Evolutionary conservation across 306 rosid genomes (phyloP), one percentile per base, ranked within the genome.

Genomic region (Fragaria nilgerrensis): DNA sequence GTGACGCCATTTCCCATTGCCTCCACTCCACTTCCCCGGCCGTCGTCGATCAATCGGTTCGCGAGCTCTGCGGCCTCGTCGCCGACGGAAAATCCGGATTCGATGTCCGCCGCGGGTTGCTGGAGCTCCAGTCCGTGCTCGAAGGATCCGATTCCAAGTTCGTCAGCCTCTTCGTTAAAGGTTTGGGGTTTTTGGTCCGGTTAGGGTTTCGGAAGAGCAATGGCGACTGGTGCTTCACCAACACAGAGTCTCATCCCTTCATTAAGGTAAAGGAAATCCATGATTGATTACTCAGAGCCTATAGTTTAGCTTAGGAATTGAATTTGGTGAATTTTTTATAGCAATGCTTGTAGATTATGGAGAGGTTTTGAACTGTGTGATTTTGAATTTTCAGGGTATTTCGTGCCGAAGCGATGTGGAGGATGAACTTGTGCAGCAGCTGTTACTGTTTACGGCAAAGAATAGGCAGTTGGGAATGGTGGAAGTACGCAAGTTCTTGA

Each of bases 71-170:
- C n/a, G n/a, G n/a, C n/a, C n/a, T n/a, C n/a, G n/a, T n/a, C n/a
- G n/a, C n/a, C n/a, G n/a, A n/a, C n/a, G n/a, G n/a, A n/a, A n/a
- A n/a, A n/a, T n/a, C n/a, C n/a, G n/a, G n/a, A n/a, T n/a, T n/a
- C n/a, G n/a, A n/a, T n/a, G n/a, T n/a, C n/a, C n/a, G n/a, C n/a
- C n/a, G n/a, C n/a, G n/a, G n/a, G n/a, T n/a, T n/a, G n/a, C n/a
- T n/a, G n/a, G n/a, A 95, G 85, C 92, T 92, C 75, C 97, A 84
- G 37, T 88, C 97, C 41, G 92, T 96, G 0, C 90, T 92, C 50
- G 87, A 90, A 64, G 97, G 92, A 66, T 85, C 93, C 74, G 80
- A 83, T 67, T 84, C 87, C 73, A 86, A 77, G 22, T 80, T 88
- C 47, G 88, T 89, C 0, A 67, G 81, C 50, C 80, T 92, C 14